phyloP scores from a whole-genome alignment of 1,284 basidiomycete species.

The Grifola frondosa region DNA sequence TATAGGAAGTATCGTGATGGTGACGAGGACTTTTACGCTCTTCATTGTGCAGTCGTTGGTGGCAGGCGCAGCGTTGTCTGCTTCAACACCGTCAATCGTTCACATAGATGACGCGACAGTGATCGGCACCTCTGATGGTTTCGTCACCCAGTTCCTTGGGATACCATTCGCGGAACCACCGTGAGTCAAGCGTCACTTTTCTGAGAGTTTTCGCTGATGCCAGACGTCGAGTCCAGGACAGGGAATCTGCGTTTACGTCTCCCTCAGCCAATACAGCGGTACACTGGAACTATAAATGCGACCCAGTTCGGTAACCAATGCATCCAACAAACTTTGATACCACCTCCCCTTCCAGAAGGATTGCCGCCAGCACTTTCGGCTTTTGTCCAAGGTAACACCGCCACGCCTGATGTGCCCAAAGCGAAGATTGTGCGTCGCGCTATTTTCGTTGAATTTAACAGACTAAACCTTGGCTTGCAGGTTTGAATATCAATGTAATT shows the following conservation, averaged over 20 bases:
- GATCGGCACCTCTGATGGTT: slow-evolving; percentile 13
- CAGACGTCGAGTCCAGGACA: too few species aligned
- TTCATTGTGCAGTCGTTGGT: too few species aligned
- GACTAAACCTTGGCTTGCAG: slow-evolving; percentile 30
- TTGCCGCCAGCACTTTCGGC: slow-evolving; percentile 35
- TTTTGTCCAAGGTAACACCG: slow-evolving; percentile 36
- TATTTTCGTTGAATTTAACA: background rate
- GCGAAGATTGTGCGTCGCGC: slow-evolving; percentile 48
- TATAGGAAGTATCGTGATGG: too few species aligned
- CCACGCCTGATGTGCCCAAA: slow-evolving; percentile 30
- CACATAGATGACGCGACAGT: slow-evolving; percentile 20
- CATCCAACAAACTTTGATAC: slow-evolving; percentile 46
- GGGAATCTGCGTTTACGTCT: slow-evolving; percentile 40
- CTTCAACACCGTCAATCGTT: too few species aligned
- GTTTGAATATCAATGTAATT: slow-evolving; percentile 58
- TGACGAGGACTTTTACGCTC: too few species aligned
- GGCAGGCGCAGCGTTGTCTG: too few species aligned
- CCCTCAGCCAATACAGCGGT: slow-evolving; percentile 41
- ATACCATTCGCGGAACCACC: slow-evolving; percentile 53
- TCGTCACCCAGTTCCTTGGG: slow-evolving; percentile 43
- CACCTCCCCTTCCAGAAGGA: slow-evolving; percentile 19
- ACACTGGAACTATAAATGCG: slow-evolving; percentile 40
- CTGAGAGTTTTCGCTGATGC: too few species aligned
- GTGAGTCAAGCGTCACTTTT: slow-evolving; percentile 27
- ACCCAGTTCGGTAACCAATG: slow-evolving; percentile 47